Evolutionary conservation across 305 asterid species (phyloP).

Genomic region (Fraxinus paxiana): DNA sequence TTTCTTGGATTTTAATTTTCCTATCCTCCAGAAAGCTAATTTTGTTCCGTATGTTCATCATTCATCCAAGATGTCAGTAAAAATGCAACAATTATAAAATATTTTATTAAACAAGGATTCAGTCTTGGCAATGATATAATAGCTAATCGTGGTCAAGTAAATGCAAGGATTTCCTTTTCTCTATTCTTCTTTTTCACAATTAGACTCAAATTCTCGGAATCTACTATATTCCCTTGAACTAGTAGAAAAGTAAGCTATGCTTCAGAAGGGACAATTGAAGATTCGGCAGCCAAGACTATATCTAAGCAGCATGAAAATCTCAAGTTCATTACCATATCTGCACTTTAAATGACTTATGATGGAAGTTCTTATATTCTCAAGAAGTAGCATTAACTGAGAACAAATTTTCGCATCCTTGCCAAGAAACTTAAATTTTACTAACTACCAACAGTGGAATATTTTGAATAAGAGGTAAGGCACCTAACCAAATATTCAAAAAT

Average conservation of each 20-base stretch:
- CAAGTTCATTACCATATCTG: conserved; percentile 7
- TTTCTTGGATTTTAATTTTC: background rate
- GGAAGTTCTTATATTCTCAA: conserved; percentile 9
- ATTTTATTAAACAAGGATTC: background rate
- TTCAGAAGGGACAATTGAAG: background rate
- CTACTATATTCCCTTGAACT: conserved; percentile 12
- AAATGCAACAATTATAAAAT: conserved; percentile 7
- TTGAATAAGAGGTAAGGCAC: background rate
- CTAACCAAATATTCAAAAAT: conserved; percentile 3
- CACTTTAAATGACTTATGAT: background rate
- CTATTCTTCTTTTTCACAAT: background rate
- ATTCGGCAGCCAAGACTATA: background rate
- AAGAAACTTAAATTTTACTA: background rate
- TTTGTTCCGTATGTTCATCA: background rate
- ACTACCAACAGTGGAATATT: background rate
- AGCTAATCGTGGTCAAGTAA: background rate
- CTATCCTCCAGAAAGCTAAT: background rate
- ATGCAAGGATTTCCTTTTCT: background rate
- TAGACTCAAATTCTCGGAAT: conserved; percentile 10
- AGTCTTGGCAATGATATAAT: conserved; percentile 5
- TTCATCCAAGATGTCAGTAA: conserved; percentile 17
- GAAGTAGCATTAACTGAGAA: conserved; percentile 2
- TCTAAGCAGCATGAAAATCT: conserved; percentile 14
- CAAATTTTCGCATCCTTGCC: background rate
- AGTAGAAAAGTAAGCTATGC: background rate